Evolutionary conservation across 176 grass and related monocot species (phyloP).

Genomic region (sorghum (Sorghum bicolor)): Sorghum_bicolor_NCBIv3 NC_012875.2:60600001-60600500

Average conservation of each 20-base stretch:
- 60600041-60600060: background rate
- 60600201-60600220: background rate
- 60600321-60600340: background rate
- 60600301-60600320: conserved; percentile 22
- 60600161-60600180: too few relatives aligned
- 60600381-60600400: too few relatives aligned
- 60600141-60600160: background rate
- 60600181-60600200: background rate
- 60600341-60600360: conserved; percentile 41
- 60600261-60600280: background rate
- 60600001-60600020: background rate
- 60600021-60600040: background rate
- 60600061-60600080: background rate
- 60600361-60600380: background rate
- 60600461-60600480: too few relatives aligned
- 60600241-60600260: background rate
- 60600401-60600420: too few relatives aligned
- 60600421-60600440: too few relatives aligned
- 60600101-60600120: background rate
- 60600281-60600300: conserved; percentile 1
- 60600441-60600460: too few relatives aligned
- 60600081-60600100: background rate
- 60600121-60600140: background rate
- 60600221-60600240: background rate
- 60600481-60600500: too few relatives aligned